Percentiles rank a stretch among this genome's conserved stretches.
These are phyloP conservation scores for Pseudogymnoascus sp. DNA, from an alignment of 2,329 filamentous ascomycete species.

Conservation along the genomic window DNA sequence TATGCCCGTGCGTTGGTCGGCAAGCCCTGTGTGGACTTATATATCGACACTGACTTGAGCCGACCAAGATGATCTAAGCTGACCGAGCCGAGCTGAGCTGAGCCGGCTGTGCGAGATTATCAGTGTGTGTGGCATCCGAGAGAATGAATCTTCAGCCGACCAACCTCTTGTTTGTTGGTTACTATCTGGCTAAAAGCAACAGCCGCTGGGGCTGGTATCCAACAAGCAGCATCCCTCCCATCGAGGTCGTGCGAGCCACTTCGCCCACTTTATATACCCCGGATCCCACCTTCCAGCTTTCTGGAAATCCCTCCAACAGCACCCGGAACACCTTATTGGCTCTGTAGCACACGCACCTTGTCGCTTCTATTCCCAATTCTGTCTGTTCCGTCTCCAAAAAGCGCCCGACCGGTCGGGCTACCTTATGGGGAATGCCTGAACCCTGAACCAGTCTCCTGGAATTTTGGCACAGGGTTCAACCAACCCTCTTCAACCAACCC, in stretches of 20 bases:
- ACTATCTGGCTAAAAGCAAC: neutral
- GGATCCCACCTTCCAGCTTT: neutral
- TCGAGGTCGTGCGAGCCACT: neutral
- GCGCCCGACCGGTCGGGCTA: neutral
- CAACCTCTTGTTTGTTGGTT: neutral
- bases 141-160: neutral
- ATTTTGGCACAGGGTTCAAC: neutral
- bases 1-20: neutral
- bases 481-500: neutral
- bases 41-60: neutral
- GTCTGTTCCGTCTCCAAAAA: neutral
- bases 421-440: neutral
- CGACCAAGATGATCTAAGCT: neutral
- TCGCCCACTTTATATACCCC: neutral
- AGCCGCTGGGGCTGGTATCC: neutral
- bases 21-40: neutral
- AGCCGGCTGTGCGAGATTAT: neutral
- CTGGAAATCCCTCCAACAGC: neutral
- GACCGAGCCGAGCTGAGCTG: neutral
- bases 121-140: neutral
- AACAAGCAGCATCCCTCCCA: neutral
- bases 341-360: neutral
- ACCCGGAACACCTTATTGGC: neutral
- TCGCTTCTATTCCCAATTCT: neutral
- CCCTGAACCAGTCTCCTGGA: neutral